A percentile compares a stretch with the other conserved stretches of the same genome.
These are phyloP conservation scores for Epichloe coenophiala DNA, from an alignment of 2,329 filamentous ascomycete genomes.

Conservation along the genomic window DNA sequence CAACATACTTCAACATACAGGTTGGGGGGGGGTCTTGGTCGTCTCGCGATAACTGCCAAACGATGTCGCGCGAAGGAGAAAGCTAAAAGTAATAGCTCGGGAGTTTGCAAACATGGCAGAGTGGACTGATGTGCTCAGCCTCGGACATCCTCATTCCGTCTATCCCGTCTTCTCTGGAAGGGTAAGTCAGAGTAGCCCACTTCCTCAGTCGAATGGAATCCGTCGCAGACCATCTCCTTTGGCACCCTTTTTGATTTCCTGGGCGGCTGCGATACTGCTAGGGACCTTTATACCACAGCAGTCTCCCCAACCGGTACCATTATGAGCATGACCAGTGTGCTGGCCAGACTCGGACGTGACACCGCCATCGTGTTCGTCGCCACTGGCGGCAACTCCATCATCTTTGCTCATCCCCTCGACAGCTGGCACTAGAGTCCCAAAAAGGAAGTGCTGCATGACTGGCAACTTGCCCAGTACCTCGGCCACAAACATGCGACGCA, in stretches of 20 bases:
- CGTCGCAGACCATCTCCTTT: constrained; percentile 49
- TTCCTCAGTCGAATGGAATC: constrained; percentile 63
- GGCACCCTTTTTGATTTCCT: constrained; percentile 70
- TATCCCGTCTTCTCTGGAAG: background rate
- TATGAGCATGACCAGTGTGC: constrained; percentile 48
- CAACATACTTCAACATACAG: background rate
- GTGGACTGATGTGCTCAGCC: background rate
- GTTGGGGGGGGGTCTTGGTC: background rate
- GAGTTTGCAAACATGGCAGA: background rate
- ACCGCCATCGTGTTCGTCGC: constrained; percentile 38
- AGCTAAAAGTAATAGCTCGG: too few species aligned
- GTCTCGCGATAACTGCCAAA: too few species aligned
- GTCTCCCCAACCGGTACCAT: constrained; percentile 71
- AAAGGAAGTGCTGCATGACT: constrained; percentile 99
- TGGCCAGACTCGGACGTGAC: constrained; percentile 28
- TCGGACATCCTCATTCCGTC: too few species aligned
- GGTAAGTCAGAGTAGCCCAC: background rate
- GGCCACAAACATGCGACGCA: constrained; percentile 91
- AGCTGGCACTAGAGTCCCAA: constrained; percentile 73
- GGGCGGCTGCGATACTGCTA: constrained; percentile 79
- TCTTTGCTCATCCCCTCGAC: constrained; percentile 66
- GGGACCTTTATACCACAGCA: constrained; percentile 98
- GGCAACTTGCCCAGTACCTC: constrained; percentile 89
- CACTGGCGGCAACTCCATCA: constrained; percentile 31
- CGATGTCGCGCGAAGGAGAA: too few species aligned